phyloP scores from a whole-genome alignment of 1,284 basidiomycete genomes.

The Chalciporus sp. region DNA sequence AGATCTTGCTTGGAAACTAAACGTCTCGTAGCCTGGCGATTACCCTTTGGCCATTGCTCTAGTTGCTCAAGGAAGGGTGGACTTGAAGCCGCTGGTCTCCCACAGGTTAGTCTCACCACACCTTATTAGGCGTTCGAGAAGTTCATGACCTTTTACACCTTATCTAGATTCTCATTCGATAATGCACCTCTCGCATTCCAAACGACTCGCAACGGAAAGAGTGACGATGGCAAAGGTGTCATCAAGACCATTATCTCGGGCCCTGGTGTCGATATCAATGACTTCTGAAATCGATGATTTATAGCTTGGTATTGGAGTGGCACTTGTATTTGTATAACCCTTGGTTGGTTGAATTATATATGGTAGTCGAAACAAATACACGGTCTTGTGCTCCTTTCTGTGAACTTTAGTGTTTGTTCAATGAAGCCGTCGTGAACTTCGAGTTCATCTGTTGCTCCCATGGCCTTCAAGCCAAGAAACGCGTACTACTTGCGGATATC shows the following conservation, averaged over 20 bases:
- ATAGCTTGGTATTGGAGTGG: no score
- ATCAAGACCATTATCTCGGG: conserved; percentile 82
- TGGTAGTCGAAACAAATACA: not conserved
- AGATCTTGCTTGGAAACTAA: conserved; percentile 3
- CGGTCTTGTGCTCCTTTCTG: not conserved
- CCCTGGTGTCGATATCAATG: conserved; percentile 53
- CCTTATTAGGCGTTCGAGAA: not conserved
- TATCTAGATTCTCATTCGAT: conserved; percentile 67
- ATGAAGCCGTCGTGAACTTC: not conserved
- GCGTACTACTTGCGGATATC: conserved; percentile 74
- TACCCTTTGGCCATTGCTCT: conserved; percentile 86
- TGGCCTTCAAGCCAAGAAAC: conserved; percentile 62
- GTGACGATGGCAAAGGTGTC: conserved; percentile 71
- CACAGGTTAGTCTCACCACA: conserved; percentile 59
- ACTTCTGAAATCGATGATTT: conserved; percentile 25
- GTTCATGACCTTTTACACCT: conserved; percentile 8
- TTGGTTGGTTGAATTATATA: no score
- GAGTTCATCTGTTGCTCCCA: conserved; percentile 19
- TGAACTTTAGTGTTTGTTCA: not conserved
- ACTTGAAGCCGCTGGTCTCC: conserved; percentile 88
- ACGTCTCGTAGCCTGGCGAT: conserved; percentile 64
- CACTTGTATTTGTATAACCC: not conserved
- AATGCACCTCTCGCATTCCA: conserved; percentile 82
- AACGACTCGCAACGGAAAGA: conserved; percentile 77
- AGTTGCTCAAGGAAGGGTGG: conserved; percentile 75